Base-by-base conservation (phyloP, 2,329 filamentous ascomycete species). In the Xylaria arbuscula region DNA sequence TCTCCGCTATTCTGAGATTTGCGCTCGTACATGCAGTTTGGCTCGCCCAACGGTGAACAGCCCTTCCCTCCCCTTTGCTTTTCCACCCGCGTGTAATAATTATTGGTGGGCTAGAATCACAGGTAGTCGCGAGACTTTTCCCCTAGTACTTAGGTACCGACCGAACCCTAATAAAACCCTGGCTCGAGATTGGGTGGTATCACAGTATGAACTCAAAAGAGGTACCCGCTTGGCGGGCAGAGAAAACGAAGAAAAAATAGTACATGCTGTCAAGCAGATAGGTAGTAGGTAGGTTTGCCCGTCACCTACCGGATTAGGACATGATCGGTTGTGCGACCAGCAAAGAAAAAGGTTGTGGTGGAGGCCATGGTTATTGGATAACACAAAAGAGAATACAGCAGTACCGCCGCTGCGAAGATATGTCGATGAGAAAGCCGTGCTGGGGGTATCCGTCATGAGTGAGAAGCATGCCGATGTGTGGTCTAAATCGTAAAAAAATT, bases 391-490 rank as follows among this genome's bases (percentile, higher is more conserved):
- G 72, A 76, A 75, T 73, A 67, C 60, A 59, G 67, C 50, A 69
- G 68, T 67, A 60, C 68, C 66, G 50, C 50, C 24, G 45, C 32
- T 67, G 59, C 62, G 60, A 69, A 54, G 62, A 63, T 65, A 70
- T 66, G 61, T 65, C 45, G 69, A 53, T 55, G 55, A 58, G 66
- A 73, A 70, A 59, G 69, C 55, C 59, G 58, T 64, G 42, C 69
- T 62, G 54, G 75, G 28, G 73, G 73, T 76, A 76, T 76, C 75
- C 75, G 71, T 75, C 73, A 69, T 75, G 70, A 73, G 70, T 66
- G 69, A 74, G 64, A 67, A 73, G 69, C 69, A 63, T 38, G 62
- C 66, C 47, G 55, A 62, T 67, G 4, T 45, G 66, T 19, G 50
- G 42, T 51, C 68, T 36, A 28, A 59, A 42, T 61, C 36, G 60